These are phyloP conservation scores for Xerocomus amazonicus DNA, from an alignment of 1,284 basidiomycete species.

Conservation along the genomic window DNA sequence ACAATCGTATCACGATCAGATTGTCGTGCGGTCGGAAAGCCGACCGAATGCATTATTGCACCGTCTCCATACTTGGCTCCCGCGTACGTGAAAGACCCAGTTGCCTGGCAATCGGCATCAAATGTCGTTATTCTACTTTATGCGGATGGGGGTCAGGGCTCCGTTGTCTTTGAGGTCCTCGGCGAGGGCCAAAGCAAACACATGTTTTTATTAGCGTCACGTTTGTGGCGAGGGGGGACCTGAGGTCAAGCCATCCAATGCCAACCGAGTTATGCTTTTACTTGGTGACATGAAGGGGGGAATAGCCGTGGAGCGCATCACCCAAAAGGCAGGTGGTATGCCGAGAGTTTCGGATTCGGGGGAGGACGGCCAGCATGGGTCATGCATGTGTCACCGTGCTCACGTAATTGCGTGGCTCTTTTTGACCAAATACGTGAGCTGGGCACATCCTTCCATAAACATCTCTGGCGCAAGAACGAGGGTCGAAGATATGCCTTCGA, in stretches of 20 bases:
- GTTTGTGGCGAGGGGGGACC: not conserved
- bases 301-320: too few relatives aligned
- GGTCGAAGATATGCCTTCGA: constrained; percentile 11
- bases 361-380: not conserved
- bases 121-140: not conserved
- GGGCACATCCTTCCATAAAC: constrained; percentile 15
- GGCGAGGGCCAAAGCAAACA: not conserved
- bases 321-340: not conserved
- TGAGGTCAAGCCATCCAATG: not conserved
- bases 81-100: constrained; percentile 16
- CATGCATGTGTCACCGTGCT: not conserved
- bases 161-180: not conserved
- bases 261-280: too few relatives aligned
- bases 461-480: constrained; percentile 14
- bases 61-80: not conserved
- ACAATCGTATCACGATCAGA: constrained; percentile 8
- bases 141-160: constrained; percentile 6
- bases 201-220: too few relatives aligned
- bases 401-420: not conserved
- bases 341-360: constrained; percentile 1
- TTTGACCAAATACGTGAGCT: not conserved
- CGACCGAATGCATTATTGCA: too few relatives aligned
- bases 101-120: constrained; percentile 30
- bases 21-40: not conserved
- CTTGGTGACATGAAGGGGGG: too few relatives aligned